Percentiles rank a stretch among this genome's conserved stretches.
These are phyloP conservation scores for Pistacia integerrima DNA, from an alignment of 345 rosid species.

Conservation along the genomic window DNA sequence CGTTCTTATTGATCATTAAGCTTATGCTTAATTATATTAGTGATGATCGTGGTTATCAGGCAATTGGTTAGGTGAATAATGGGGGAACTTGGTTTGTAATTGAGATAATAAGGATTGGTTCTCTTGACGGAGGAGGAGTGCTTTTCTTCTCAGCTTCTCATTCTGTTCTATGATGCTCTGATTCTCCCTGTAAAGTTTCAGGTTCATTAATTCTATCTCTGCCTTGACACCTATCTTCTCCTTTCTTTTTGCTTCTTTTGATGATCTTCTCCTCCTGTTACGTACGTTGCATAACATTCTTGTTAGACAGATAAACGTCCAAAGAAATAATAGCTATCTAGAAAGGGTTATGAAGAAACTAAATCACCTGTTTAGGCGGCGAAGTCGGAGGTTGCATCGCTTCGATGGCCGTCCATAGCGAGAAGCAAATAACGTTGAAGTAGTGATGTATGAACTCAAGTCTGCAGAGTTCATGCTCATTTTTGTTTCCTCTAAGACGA, in stretches of 20 bases:
- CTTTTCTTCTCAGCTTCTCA: constrained; percentile 65
- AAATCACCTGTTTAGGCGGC: constrained; percentile 33
- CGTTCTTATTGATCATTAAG: too few species aligned
- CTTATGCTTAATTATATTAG: too few species aligned
- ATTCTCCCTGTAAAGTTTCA: constrained; percentile 70
- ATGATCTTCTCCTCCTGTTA: constrained; percentile 40
- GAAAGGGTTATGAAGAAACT: constrained; percentile 13
- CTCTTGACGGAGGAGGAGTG: constrained; percentile 70
- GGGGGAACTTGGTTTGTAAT: constrained; percentile 45
- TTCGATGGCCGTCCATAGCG: constrained; percentile 21
- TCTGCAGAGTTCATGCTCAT: constrained; percentile 37
- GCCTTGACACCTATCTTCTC: constrained; percentile 30
- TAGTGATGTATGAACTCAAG: not conserved
- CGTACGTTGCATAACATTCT: not conserved
- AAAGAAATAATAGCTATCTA: not conserved
- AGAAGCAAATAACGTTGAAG: constrained; percentile 4
- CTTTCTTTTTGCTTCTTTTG: constrained; percentile 20
- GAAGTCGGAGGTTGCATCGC: constrained; percentile 21
- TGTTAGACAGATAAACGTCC: constrained; percentile 13
- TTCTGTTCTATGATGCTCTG: constrained; percentile 65
- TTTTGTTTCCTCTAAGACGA: not conserved
- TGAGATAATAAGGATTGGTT: constrained; percentile 56
- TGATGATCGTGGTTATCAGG: not conserved
- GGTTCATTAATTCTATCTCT: constrained; percentile 54
- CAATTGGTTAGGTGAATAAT: not conserved